Evolutionary conservation across 768 basidiomycete genomes (phyloP).

Genomic region (Tylopilus subfusipes): DNA sequence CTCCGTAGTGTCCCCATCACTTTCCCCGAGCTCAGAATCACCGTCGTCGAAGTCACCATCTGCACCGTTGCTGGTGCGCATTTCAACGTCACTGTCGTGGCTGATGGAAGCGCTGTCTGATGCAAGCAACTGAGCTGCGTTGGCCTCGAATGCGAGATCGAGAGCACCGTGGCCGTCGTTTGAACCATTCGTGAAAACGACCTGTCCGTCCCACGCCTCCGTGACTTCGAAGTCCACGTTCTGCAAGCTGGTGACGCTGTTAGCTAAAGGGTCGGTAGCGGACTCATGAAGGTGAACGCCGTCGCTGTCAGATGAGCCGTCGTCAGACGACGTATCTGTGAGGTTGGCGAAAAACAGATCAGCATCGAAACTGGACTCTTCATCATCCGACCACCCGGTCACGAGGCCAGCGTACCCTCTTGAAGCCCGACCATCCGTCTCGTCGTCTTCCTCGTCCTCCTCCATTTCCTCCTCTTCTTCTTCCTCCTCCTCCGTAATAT

Average conservation of each 20-base stretch:
- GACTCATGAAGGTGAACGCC: constrained; percentile 43
- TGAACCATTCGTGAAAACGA: constrained; percentile 66
- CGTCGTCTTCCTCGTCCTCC: constrained; percentile 44
- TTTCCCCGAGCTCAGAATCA: constrained; percentile 48
- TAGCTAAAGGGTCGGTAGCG: constrained; percentile 19
- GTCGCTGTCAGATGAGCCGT: constrained; percentile 39
- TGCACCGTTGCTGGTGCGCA: constrained; percentile 36
- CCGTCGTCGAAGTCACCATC: constrained; percentile 38
- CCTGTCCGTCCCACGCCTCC: constrained; percentile 72
- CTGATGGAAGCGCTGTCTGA: constrained; percentile 47
- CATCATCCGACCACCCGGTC: constrained; percentile 77
- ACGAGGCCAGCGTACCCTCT: constrained; percentile 58
- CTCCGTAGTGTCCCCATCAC: constrained; percentile 76
- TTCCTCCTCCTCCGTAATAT: constrained; percentile 59
- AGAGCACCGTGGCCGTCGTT: constrained; percentile 48
- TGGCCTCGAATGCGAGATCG: constrained; percentile 70
- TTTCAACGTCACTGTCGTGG: constrained; percentile 51
- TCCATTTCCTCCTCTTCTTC: constrained; percentile 45
- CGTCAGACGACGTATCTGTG: constrained; percentile 49
- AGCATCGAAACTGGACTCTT: constrained; percentile 76
- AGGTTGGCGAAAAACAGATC: constrained; percentile 82
- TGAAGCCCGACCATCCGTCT: constrained; percentile 42
- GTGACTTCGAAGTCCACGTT: constrained; percentile 54
- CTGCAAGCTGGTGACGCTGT: constrained; percentile 35
- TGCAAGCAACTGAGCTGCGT: constrained; percentile 48